phyloP scores from a whole-genome alignment of 768 basidiomycete genomes.

The Tylopilus balloui region DNA sequence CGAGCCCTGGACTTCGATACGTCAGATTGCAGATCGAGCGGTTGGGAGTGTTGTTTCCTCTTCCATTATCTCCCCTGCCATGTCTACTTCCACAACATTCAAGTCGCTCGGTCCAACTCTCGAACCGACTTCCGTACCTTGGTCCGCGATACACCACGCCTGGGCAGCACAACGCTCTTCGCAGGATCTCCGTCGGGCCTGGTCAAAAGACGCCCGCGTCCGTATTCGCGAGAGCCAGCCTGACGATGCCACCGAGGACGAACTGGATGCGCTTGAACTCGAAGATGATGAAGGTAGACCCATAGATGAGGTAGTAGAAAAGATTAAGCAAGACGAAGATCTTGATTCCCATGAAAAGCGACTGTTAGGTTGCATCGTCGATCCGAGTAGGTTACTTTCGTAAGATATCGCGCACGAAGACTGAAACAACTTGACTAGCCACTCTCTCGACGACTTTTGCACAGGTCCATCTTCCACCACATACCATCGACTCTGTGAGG shows the following conservation, averaged over 20 bases:
- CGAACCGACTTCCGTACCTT: constrained; percentile 58
- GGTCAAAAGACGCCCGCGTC: constrained; percentile 50
- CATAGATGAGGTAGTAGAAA: constrained; percentile 71
- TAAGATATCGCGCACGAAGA: not conserved
- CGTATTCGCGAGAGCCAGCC: constrained; percentile 35
- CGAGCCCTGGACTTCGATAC: constrained; percentile 66
- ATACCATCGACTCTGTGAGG: constrained; percentile 88
- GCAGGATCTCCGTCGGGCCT: constrained; percentile 50
- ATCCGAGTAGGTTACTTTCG: constrained; percentile 49
- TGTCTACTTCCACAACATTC: constrained; percentile 15
- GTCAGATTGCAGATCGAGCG: constrained; percentile 71
- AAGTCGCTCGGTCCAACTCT: constrained; percentile 13
- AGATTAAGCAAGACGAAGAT: constrained; percentile 66
- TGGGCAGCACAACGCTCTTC: constrained; percentile 57
- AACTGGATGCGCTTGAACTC: constrained; percentile 29
- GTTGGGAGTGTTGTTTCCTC: constrained; percentile 58
- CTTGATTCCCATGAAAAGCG: constrained; percentile 80
- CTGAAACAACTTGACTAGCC: constrained; percentile 35
- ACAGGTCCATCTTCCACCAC: constrained; percentile 82
- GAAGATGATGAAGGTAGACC: constrained; percentile 25
- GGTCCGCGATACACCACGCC: constrained; percentile 61
- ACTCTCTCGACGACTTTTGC: constrained; percentile 79
- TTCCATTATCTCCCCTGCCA: constrained; percentile 9
- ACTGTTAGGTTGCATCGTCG: constrained; percentile 80
- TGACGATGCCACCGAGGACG: constrained; percentile 32